A percentile compares a stretch with the other conserved stretches of the same genome.
Evolutionary conservation across 768 basidiomycete genomes (phyloP).

Genomic region (Pleurotus tuber-regium): DNA sequence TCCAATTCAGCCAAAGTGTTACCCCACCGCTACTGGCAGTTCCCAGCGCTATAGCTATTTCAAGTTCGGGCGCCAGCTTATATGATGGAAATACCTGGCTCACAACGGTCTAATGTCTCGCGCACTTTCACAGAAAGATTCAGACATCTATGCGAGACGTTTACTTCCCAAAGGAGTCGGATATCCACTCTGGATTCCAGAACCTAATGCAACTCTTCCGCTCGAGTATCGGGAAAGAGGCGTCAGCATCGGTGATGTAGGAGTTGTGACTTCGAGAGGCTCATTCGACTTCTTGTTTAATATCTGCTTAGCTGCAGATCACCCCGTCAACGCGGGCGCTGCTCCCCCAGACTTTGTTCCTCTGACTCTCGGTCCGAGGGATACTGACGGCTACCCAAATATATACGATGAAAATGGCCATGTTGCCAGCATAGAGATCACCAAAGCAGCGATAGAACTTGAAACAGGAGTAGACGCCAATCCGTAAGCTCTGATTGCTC

Average conservation of each 20-base stretch:
- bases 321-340: slow-evolving; percentile 14
- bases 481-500: background rate
- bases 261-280: slow-evolving; percentile 24
- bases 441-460: too few species aligned
- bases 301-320: slow-evolving; percentile 17
- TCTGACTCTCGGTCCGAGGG: background rate
- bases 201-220: slow-evolving; percentile 14
- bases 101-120: too few species aligned
- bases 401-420: background rate
- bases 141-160: slow-evolving; percentile 19
- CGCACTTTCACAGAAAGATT: background rate
- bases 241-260: slow-evolving; percentile 31
- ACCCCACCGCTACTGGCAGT: too few species aligned
- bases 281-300: slow-evolving; percentile 29
- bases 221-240: slow-evolving; percentile 18
- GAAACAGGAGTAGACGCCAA: too few species aligned
- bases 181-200: slow-evolving; percentile 28
- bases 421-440: background rate
- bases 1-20: too few species aligned
- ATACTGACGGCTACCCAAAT: background rate
- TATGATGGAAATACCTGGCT: too few species aligned
- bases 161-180: slow-evolving; percentile 20
- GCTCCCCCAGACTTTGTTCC: background rate
- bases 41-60: too few species aligned
- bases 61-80: too few species aligned